Evolutionary conservation across 2,329 filamentous ascomycete species (phyloP).

Genomic region (Botrytis fragariae): DNA sequence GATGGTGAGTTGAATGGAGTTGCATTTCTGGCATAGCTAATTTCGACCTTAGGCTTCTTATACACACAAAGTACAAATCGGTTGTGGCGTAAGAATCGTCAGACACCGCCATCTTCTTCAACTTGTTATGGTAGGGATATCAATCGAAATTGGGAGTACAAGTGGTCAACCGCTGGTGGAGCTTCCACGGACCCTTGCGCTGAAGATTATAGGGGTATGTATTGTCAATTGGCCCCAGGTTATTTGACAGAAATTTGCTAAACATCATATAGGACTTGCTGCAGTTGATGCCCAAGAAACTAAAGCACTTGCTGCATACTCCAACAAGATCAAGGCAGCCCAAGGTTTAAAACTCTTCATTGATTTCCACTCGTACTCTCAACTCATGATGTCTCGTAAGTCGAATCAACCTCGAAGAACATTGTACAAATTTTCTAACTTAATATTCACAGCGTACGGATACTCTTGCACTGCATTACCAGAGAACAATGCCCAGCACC

Average conservation of each 20-base stretch:
- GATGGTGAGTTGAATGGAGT: conserved; percentile 46
- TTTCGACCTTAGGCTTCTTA: conserved; percentile 48
- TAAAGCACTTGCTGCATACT: conserved; percentile 48
- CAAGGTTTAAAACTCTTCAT: conserved; percentile 60
- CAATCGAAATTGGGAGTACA: conserved; percentile 57
- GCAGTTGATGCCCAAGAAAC: conserved; percentile 52
- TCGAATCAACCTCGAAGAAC: neutral
- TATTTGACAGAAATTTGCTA: neutral
- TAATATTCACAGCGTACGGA: conserved; percentile 47
- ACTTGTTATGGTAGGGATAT: conserved; percentile 52
- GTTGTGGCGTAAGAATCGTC: conserved; percentile 62
- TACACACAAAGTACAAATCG: conserved; percentile 56
- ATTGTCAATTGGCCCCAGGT: neutral
- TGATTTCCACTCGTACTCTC: conserved; percentile 64
- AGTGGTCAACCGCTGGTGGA: conserved; percentile 48
- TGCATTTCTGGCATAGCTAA: neutral
- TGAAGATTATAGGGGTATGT: conserved; percentile 46
- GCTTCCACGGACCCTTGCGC: conserved; percentile 52
- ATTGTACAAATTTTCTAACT: neutral
- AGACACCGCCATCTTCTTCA: conserved; percentile 40
- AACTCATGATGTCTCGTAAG: conserved; percentile 52
- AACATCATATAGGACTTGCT: conserved; percentile 36
- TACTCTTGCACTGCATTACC: conserved; percentile 53
- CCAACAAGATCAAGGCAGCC: conserved; percentile 43
- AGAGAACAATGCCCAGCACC: conserved; percentile 48